A percentile compares a stretch with the other conserved stretches of the same genome.
Evolutionary conservation across 2,329 filamentous ascomycete species (phyloP).

Genomic region (Periconia digitata): DNA sequence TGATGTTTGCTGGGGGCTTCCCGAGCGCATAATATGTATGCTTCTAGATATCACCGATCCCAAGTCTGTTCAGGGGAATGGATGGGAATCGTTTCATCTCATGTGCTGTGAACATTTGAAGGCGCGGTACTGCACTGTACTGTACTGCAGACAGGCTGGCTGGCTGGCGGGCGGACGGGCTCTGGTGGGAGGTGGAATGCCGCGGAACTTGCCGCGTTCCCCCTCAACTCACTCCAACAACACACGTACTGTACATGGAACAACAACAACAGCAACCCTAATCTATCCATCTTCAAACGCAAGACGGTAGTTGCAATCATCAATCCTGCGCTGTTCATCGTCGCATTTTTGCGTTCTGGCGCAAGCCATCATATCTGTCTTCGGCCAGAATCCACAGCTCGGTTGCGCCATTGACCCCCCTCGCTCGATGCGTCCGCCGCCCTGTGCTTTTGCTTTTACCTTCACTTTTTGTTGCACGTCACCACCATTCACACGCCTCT

Average conservation of each 20-base stretch:
- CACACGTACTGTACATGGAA: too few relatives aligned
- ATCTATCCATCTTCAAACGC: not conserved
- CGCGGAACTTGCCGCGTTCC: not conserved
- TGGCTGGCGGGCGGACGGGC: too few relatives aligned
- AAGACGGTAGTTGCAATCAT: too few relatives aligned
- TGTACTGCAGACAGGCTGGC: too few relatives aligned
- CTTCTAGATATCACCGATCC: too few relatives aligned
- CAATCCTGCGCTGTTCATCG: not conserved
- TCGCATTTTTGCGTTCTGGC: slow-evolving; percentile 3
- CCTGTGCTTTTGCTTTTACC: slow-evolving; percentile 9
- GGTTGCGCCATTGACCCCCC: slow-evolving; percentile 2
- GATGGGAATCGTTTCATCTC: too few relatives aligned
- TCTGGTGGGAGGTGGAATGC: not conserved
- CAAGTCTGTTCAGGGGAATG: too few relatives aligned
- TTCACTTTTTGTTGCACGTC: slow-evolving; percentile 17
- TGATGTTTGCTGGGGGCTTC: too few relatives aligned
- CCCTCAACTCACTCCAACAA: slow-evolving; percentile 6
- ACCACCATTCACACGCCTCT: slow-evolving; percentile 15
- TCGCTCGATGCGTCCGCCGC: slow-evolving; percentile 11
- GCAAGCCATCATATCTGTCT: not conserved
- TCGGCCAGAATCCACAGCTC: not conserved
- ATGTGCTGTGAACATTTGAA: too few relatives aligned
- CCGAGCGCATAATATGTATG: too few relatives aligned
- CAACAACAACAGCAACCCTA: not conserved
- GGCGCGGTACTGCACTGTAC: too few relatives aligned